These are phyloP conservation scores for Colletotrichum noveboracense DNA, from an alignment of 2,329 filamentous ascomycete species.

Conservation along the genomic window DNA sequence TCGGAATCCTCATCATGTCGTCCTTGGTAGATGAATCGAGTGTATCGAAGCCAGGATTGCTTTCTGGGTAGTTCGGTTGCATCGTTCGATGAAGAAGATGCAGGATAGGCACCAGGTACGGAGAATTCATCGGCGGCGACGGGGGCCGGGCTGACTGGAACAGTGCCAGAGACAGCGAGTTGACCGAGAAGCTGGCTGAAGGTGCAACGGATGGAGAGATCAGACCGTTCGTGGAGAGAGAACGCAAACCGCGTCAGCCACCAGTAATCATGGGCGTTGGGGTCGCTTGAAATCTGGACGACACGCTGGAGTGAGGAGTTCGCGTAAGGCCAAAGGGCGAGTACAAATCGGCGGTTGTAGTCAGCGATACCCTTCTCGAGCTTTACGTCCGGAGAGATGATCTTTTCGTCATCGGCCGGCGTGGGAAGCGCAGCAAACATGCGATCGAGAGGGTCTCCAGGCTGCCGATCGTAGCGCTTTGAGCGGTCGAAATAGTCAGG, in stretches of 20 bases:
- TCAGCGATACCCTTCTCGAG: background rate
- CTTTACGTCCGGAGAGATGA: background rate
- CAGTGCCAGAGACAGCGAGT: background rate
- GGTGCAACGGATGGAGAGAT: conserved; percentile 1
- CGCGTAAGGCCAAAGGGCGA: conserved; percentile 18
- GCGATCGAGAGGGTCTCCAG: conserved; percentile 8
- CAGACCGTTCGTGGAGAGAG: background rate
- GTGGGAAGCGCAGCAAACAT: conserved; percentile 5
- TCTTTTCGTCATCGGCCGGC: background rate
- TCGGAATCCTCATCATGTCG: background rate
- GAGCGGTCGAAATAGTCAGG: conserved; percentile 1
- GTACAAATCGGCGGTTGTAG: background rate
- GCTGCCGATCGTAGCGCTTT: background rate
- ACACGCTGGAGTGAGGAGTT: conserved; percentile 11
- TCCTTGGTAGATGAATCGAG: conserved; percentile 12
- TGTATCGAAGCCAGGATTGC: conserved; percentile 4
- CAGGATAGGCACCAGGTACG: background rate
- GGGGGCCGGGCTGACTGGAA: background rate
- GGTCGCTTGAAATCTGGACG: background rate
- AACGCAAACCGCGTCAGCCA: conserved; percentile 15
- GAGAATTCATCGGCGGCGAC: background rate
- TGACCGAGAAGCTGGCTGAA: conserved; percentile 16
- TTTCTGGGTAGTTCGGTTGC: background rate
- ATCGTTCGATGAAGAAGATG: background rate
- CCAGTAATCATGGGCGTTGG: conserved; percentile 8